Evolutionary conservation across 2,329 filamentous ascomycete genomes (phyloP), one percentile per base, ranked within the genome.

Genomic region (Aspergillus fischeri): DNA sequence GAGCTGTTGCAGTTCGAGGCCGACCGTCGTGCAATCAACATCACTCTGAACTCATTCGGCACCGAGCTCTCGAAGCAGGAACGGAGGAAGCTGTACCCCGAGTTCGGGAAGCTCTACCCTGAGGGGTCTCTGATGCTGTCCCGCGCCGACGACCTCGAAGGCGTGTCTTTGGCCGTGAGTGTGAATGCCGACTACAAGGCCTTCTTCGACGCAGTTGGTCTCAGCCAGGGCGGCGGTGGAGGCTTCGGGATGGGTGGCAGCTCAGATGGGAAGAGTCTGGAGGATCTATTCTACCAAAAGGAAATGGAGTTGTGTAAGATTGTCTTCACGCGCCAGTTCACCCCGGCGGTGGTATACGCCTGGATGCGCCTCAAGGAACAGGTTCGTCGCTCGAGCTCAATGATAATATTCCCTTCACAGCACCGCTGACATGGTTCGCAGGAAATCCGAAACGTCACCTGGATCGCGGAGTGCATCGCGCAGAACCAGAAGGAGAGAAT

Each of bases 401-500:
- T 20, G 3, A 3, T 5, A 14, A 7, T 3, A 27, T 28, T 32
- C 29, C 7, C 8, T 45, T 20, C 29, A 14, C 17, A 49, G 14
- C 45, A 35, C 32, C 54, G 51, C 69, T 76, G 61, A 77, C 11
- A 32, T 7, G 25, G 21, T 3, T 21, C 24, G 11, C 61, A 97
- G 92, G 94, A 99, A 89, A 97, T 97, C 69, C 90, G 94, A 64
- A 99, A 99, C 78, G 96, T 99, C 71, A 97, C 94, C 52, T 99
- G 94, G 94, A 99, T 99, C 75, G 89, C 94, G 24, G 94, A 99
- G 78, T 99, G 94, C 79, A 99, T 99, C 83, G 94, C 94, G 55
- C 94, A 99, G 79, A 97, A 96, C 81, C 94, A 99, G 78, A 99
- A 99, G 81, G 94, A 99, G 77, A 86, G 94, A 73, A 97, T 99